Evolutionary conservation across 2,329 filamentous ascomycete genomes (phyloP), one percentile per base, ranked within the genome.

Genomic region (Sphaceloma murrayae): DNA sequence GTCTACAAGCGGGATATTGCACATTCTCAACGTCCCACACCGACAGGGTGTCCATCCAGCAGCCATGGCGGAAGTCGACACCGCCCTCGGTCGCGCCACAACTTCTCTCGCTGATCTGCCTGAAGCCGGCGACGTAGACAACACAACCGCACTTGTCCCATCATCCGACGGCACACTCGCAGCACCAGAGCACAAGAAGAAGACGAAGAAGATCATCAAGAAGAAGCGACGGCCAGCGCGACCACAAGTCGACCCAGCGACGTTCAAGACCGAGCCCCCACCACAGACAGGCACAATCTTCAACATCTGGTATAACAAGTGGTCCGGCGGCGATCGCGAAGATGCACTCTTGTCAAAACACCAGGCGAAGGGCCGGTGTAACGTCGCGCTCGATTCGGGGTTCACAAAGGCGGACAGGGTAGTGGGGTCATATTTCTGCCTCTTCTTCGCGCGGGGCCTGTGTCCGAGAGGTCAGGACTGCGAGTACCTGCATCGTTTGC

Each of bases 301-400:
- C 73, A 98, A 98, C 65, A 93, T 94, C 58, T 95, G 88, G 89
- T 94, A 95, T 67, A 95, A 94, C 69, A 96, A 95, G 66, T 96
- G 89, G 88, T 83, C 81, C 1, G 91, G 91, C 53, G 91, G 91
- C 57, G 91, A 98, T 64, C 78, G 87, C 49, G 89, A 96, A 59
- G 87, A 93, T 68, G 86, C 88, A 55, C 87, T 89, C 58, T 74
- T 87, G 3, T 85, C 82, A 26, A 82, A 95, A 59, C 83, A 80
- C 16, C 76, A 80, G 10, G 89, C 91, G 3, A 80, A 82, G 52
- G 82, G 82, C 2, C 83, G 93, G 45, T 96, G 91, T 70, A 91
- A 88, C 59, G 70, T 98, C 49, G 80, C 80, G 1, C 77, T 74
- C 49, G 91, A 72, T 54, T 62, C 56, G 44, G 69, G 69, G 9